Base-by-base conservation (phyloP, 148 eudicot genomes). In the Rhododendron williamsianum region DNA sequence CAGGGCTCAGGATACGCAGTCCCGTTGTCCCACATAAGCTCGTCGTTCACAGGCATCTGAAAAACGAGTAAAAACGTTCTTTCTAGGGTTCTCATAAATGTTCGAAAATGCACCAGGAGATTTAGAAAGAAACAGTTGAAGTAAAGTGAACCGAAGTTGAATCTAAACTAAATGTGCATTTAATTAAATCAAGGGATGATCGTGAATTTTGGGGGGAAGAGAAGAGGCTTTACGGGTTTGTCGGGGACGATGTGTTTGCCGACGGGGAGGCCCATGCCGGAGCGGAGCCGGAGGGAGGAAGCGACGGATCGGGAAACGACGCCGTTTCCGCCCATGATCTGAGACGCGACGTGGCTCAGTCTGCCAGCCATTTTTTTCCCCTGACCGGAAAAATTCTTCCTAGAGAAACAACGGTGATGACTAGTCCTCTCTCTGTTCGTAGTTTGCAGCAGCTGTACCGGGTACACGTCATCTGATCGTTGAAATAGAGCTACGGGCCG, bases 261-360 rank as follows among this genome's bases (percentile, higher is more conserved):
- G 89, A 92, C 96, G 83, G 98, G 98, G 23, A 96, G 95, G 41
- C 98, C 99, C 96, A 96, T 93, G 54, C 99, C 98, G 49, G 98
- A 89, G 71, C 98, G 94, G 52, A 86, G 93, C 23, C 97, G 96
- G 86, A 95, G 92, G 78, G 98, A 92, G 58, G 95, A 85, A 33
- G 85, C 90, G 84, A 77, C 84, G 77, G 98, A 92, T 33, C 96
- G 96, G 38, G 86, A 46, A 46, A 92, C 94, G 89, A 93, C 94
- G 85, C 92, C 96, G 91, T 92, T 93, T 81, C 94, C 93, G 87
- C 93, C 96, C 84, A 95, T 86, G 51, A 97, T 92, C 63, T 87
- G 83, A 2, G 99, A 93, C 25, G 96, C 95, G 13, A 88, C 91
- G 83, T 89, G 91, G 88, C 92, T 92, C 83, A 97, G 83, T 85